Conservation (phyloP, 2,329 filamentous ascomycete genomes). For the Akanthomyces uredinophilus region DNA sequence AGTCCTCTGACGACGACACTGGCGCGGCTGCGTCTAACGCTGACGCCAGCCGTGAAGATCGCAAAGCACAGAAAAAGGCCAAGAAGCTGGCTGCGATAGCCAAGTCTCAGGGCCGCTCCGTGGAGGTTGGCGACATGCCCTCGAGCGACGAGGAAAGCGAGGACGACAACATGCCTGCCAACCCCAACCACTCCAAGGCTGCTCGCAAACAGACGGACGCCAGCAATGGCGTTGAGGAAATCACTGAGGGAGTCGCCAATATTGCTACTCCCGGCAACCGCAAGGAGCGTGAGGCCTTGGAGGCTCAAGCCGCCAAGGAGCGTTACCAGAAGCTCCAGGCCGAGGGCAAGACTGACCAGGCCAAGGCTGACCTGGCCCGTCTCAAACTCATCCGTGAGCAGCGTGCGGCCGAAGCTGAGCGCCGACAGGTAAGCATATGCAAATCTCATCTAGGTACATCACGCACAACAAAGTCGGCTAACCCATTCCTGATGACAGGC, state of each 20-base stretch:
- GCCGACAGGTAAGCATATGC: slow-evolving; percentile 62
- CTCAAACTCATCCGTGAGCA: slow-evolving; percentile 78
- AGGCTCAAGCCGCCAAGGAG: slow-evolving; percentile 85
- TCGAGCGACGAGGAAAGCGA: slow-evolving; percentile 58
- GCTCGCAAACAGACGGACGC: slow-evolving; percentile 51
- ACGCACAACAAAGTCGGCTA: background rate
- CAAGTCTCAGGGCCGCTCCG: slow-evolving; percentile 62
- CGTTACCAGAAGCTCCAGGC: slow-evolving; percentile 87
- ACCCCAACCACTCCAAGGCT: slow-evolving; percentile 86
- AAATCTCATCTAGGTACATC: background rate
- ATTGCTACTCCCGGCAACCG: slow-evolving; percentile 43
- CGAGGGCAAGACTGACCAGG: slow-evolving; percentile 94
- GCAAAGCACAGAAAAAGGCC: slow-evolving; percentile 80
- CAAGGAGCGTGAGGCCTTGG: slow-evolving; percentile 65
- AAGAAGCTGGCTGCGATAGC: slow-evolving; percentile 86
- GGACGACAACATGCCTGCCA: slow-evolving; percentile 67
- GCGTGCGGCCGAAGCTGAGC: slow-evolving; percentile 74
- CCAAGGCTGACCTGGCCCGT: slow-evolving; percentile 80
- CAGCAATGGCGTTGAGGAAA: slow-evolving; percentile 40
- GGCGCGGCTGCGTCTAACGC: slow-evolving; percentile 43
- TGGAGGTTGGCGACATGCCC: slow-evolving; percentile 82
- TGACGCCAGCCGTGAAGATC: slow-evolving; percentile 65
- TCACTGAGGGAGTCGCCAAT: slow-evolving; percentile 52
- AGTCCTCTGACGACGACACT: slow-evolving; percentile 46
- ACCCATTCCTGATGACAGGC: slow-evolving; percentile 35